phyloP scores from a whole-genome alignment of 768 basidiomycete genomes.

The Agrocybe chaxingu region DNA sequence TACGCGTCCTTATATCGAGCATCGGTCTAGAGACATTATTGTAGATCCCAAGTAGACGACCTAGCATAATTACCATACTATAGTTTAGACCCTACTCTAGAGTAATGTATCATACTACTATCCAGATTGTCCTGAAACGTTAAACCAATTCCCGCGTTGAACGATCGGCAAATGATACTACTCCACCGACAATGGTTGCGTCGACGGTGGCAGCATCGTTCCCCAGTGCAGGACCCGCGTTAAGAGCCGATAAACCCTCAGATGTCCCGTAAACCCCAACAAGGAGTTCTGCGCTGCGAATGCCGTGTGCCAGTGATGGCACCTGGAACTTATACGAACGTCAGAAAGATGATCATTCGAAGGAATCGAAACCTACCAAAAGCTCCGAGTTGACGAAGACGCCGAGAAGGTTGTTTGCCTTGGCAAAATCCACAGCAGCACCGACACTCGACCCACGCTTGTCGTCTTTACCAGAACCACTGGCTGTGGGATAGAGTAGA shows the following conservation, averaged over 20 bases:
- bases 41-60: neutral
- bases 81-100: slow-evolving; percentile 5
- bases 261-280: slow-evolving; percentile 77
- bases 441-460: slow-evolving; percentile 69
- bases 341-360: slow-evolving; percentile 5
- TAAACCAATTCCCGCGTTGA: slow-evolving; percentile 45
- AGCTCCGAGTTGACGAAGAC: slow-evolving; percentile 85
- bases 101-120: slow-evolving; percentile 7
- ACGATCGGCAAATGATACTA: slow-evolving; percentile 66
- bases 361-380: slow-evolving; percentile 54
- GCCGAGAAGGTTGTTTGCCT: slow-evolving; percentile 88
- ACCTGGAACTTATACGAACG: slow-evolving; percentile 62
- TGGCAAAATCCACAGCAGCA: slow-evolving; percentile 91
- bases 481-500: slow-evolving; percentile 29
- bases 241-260: slow-evolving; percentile 36
- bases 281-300: slow-evolving; percentile 85
- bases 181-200: slow-evolving; percentile 62
- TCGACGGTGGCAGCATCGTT: slow-evolving; percentile 56
- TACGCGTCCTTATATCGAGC: slow-evolving; percentile 72
- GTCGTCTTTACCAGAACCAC: slow-evolving; percentile 32
- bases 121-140: slow-evolving; percentile 12
- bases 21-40: slow-evolving; percentile 41
- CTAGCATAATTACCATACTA: slow-evolving; percentile 3
- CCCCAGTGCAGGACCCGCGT: slow-evolving; percentile 25
- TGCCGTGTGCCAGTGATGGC: slow-evolving; percentile 84